Percentiles rank a stretch among this genome's conserved stretches.
These are phyloP conservation scores for Fusarium sp. DNA, from an alignment of 2,329 filamentous ascomycete genomes.

Conservation along the genomic window DNA sequence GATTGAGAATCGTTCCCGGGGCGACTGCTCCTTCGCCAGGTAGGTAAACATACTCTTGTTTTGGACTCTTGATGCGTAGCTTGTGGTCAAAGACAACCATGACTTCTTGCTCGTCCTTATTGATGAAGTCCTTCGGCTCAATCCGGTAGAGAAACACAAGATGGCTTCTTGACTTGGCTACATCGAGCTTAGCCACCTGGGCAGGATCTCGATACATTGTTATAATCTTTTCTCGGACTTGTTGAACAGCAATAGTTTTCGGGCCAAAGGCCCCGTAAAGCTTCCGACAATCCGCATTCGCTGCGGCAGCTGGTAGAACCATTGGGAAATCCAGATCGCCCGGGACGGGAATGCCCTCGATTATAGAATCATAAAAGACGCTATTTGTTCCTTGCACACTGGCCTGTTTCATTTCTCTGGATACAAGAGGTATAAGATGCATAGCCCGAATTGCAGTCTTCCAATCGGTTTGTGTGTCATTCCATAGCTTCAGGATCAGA, in stretches of 20 bases:
- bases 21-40: background rate
- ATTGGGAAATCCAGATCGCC: background rate
- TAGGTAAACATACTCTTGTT: background rate
- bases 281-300: background rate
- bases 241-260: background rate
- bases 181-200: background rate
- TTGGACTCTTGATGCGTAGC: background rate
- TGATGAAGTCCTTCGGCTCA: background rate
- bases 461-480: accelerated
- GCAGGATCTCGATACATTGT: background rate
- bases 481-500: background rate
- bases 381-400: accelerated
- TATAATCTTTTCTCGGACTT: background rate
- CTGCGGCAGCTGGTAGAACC: background rate
- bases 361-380: background rate
- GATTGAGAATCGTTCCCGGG: background rate
- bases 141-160: background rate
- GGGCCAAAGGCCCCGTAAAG: accelerated
- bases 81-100: background rate
- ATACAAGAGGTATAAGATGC: background rate
- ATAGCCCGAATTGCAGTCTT: background rate
- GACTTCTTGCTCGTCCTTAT: background rate
- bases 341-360: background rate
- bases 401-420: accelerated
- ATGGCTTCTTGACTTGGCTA: background rate